Evolutionary conservation across 306 rosid genomes (phyloP).

Genomic region (Cajanus cajan): DNA sequence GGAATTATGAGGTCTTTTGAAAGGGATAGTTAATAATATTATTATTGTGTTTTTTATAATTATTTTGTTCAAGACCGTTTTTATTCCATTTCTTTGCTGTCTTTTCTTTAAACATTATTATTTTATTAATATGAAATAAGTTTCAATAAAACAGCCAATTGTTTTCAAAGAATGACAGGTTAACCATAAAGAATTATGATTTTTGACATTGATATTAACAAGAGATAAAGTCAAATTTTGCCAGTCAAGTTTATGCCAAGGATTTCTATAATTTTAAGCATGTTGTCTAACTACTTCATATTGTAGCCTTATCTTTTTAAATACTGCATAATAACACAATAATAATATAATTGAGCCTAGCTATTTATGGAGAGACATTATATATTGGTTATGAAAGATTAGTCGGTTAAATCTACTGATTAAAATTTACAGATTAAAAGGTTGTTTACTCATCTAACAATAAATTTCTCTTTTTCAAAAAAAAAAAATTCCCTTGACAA

Average conservation of each 20-base stretch:
- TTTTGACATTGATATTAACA: slow-evolving; percentile 22
- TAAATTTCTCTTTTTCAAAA: no score
- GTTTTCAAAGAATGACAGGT: slow-evolving; percentile 35
- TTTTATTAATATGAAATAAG: not conserved
- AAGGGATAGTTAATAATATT: slow-evolving; percentile 43
- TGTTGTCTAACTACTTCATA: not conserved
- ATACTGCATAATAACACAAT: not conserved
- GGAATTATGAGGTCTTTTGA: slow-evolving; percentile 42
- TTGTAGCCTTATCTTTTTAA: not conserved
- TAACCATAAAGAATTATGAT: slow-evolving; percentile 25
- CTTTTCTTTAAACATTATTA: slow-evolving; percentile 24
- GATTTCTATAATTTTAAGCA: slow-evolving; percentile 4
- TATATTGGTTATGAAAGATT: not conserved
- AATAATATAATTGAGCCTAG: not conserved
- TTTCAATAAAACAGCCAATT: not conserved
- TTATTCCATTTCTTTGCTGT: slow-evolving; percentile 24
- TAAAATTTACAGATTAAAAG: not conserved
- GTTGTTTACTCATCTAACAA: not conserved
- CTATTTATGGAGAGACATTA: not conserved
- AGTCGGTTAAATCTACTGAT: not conserved
- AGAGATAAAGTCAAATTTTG: slow-evolving; percentile 19
- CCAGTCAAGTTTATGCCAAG: not conserved
- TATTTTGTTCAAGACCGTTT: slow-evolving; percentile 9
- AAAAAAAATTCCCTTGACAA: no score
- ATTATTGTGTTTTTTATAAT: slow-evolving; percentile 1